Conservation (phyloP, 176 grass and related monocot genomes). For the Luzula sylvatica region DNA sequence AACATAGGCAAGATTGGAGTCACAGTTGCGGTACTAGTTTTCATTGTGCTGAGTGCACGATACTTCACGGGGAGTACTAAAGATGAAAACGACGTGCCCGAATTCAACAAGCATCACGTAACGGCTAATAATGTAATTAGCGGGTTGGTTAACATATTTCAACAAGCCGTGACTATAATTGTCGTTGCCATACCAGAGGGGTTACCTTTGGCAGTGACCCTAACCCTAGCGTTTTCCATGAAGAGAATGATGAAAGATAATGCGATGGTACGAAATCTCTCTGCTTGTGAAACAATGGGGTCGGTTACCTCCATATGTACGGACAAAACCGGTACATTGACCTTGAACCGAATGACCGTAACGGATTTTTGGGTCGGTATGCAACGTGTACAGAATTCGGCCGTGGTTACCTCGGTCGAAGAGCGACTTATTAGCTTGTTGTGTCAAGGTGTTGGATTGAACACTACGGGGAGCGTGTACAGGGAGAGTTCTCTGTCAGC, state of each 20-base stretch:
- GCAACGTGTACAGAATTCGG: not conserved
- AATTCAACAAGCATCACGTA: slow-evolving; percentile 33
- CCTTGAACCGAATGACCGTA: slow-evolving; percentile 74
- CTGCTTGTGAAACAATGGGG: slow-evolving; percentile 93
- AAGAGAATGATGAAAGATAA: slow-evolving; percentile 89
- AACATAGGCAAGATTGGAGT: slow-evolving; percentile 78
- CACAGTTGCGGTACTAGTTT: slow-evolving; percentile 44
- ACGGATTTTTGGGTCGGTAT: slow-evolving; percentile 63
- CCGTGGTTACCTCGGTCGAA: not conserved
- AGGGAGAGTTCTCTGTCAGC: slow-evolving; percentile 19
- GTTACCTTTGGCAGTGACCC: slow-evolving; percentile 70
- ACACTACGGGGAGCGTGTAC: slow-evolving; percentile 75
- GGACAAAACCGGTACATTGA: slow-evolving; percentile 84
- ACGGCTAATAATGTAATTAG: slow-evolving; percentile 35
- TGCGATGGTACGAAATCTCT: slow-evolving; percentile 66
- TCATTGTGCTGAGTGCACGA: slow-evolving; percentile 43
- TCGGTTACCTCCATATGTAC: slow-evolving; percentile 76
- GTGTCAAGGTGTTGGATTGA: slow-evolving; percentile 43
- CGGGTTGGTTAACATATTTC: slow-evolving; percentile 49
- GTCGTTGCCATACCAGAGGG: slow-evolving; percentile 88
- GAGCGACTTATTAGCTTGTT: slow-evolving; percentile 16
- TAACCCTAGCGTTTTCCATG: slow-evolving; percentile 90
- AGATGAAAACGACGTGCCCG: slow-evolving; percentile 29
- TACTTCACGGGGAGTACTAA: slow-evolving; percentile 66
- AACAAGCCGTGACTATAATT: slow-evolving; percentile 79